Conservation (phyloP, 805 yeast species). For the Candida montana region DNA sequence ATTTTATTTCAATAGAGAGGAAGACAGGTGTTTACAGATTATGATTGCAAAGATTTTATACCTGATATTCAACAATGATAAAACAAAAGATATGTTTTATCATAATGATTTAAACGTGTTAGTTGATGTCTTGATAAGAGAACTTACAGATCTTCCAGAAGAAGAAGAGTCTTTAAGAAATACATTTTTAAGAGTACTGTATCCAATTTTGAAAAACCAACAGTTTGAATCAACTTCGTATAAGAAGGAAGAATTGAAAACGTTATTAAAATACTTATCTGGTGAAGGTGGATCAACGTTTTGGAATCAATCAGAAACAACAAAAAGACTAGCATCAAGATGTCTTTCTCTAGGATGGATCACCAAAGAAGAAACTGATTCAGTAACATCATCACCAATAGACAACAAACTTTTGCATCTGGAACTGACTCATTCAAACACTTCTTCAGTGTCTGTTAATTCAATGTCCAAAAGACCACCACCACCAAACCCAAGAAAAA, state of each 20-base stretch:
- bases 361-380: constrained; percentile 4
- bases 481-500: constrained; percentile 27
- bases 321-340: constrained; percentile 36
- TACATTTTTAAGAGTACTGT: constrained; percentile 67
- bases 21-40: constrained; percentile 65
- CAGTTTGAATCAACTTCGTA: constrained; percentile 54
- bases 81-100: constrained; percentile 64
- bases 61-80: constrained; percentile 56
- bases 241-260: constrained; percentile 48
- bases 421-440: constrained; percentile 10
- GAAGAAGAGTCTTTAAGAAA: constrained; percentile 55
- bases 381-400: constrained; percentile 6
- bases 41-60: constrained; percentile 76
- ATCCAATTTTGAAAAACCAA: constrained; percentile 64
- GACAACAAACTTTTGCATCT: constrained; percentile 7
- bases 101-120: constrained; percentile 81
- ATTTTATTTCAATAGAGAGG: constrained; percentile 71
- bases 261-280: constrained; percentile 45
- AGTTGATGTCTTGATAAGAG: constrained; percentile 77
- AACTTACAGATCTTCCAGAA: constrained; percentile 62
- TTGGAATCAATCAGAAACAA: constrained; percentile 32
- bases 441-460: constrained; percentile 25
- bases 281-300: constrained; percentile 26
- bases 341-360: constrained; percentile 29
- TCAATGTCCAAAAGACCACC: constrained; percentile 27